Percentiles rank a stretch among this genome's conserved stretches.
Conservation (phyloP, 768 basidiomycete genomes). For the Daedalea quercina region DNA sequence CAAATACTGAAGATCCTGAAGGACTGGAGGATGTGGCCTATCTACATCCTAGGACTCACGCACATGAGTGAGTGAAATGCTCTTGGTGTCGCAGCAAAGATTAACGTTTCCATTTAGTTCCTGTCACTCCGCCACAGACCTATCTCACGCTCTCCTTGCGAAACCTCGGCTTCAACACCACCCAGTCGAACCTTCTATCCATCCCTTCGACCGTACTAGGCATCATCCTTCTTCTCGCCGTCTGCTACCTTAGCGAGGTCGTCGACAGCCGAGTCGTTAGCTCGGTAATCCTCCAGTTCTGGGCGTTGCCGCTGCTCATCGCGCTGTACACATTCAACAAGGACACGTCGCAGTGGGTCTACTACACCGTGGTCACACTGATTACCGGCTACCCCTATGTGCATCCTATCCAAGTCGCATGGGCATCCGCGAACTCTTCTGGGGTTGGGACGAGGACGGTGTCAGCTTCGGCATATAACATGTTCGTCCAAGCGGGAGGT, state of each 20-base stretch:
- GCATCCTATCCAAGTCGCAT: slow-evolving; percentile 34
- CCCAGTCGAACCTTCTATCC: slow-evolving; percentile 53
- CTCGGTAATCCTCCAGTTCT: slow-evolving; percentile 49
- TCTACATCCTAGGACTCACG: slow-evolving; percentile 50
- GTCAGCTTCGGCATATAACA: slow-evolving; percentile 47
- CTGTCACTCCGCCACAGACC: slow-evolving; percentile 49
- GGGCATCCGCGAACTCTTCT: slow-evolving; percentile 55
- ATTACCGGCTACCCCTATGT: slow-evolving; percentile 43
- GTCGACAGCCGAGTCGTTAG: slow-evolving; percentile 52
- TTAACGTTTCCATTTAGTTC: slow-evolving; percentile 31
- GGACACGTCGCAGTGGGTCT: slow-evolving; percentile 49
- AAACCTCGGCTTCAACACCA: slow-evolving; percentile 57
- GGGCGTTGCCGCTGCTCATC: slow-evolving; percentile 57
- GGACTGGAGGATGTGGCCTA: slow-evolving; percentile 62
- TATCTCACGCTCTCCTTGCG: slow-evolving; percentile 62
- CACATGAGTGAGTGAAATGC: slow-evolving; percentile 38
- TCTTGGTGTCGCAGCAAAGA: no score
- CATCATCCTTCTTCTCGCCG: slow-evolving; percentile 35
- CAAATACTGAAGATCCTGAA: slow-evolving; percentile 45
- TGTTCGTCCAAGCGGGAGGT: slow-evolving; percentile 55
- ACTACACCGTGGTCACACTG: slow-evolving; percentile 48
- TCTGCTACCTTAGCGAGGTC: slow-evolving; percentile 43
- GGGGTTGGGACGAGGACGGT: slow-evolving; percentile 50
- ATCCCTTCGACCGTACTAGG: slow-evolving; percentile 54
- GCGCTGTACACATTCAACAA: slow-evolving; percentile 46